Evolutionary conservation across 306 rosid species (phyloP).

Genomic region (Oemleria cerasiformis): DNA sequence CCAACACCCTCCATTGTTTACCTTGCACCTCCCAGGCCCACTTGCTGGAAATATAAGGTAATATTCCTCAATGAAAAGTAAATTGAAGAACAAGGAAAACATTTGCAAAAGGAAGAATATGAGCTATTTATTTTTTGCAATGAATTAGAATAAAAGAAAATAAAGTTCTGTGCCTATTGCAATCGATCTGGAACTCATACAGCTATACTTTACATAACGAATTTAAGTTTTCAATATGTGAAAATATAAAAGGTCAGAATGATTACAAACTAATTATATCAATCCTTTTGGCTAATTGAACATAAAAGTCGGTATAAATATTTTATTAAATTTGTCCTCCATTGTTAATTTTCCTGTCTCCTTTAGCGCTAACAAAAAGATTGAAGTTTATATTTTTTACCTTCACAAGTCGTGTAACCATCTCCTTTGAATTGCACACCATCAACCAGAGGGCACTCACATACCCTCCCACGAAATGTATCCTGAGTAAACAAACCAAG

Average conservation of each 20-base stretch:
- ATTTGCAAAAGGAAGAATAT: background rate
- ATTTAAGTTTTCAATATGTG: background rate
- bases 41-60: conserved; percentile 66
- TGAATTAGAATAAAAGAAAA: background rate
- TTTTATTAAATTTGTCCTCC: background rate
- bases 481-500: conserved; percentile 51
- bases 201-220: background rate
- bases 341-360: background rate
- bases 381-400: conserved; percentile 31
- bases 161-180: background rate
- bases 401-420: conserved; percentile 87
- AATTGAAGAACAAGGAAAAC: background rate
- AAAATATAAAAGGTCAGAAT: background rate
- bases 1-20: conserved; percentile 99
- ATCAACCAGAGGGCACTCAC: conserved; percentile 91
- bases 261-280: background rate
- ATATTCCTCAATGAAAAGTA: conserved; percentile 26
- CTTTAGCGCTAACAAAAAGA: background rate
- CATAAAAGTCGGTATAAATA: background rate
- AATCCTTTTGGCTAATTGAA: background rate
- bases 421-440: conserved; percentile 99
- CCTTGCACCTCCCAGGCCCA: conserved; percentile 96
- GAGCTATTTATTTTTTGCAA: background rate
- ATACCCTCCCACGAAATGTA: conserved; percentile 97
- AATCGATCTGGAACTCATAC: background rate